Conservation (phyloP, 805 yeast genomes). For the Kregervanrija pseudodelftensis region DNA sequence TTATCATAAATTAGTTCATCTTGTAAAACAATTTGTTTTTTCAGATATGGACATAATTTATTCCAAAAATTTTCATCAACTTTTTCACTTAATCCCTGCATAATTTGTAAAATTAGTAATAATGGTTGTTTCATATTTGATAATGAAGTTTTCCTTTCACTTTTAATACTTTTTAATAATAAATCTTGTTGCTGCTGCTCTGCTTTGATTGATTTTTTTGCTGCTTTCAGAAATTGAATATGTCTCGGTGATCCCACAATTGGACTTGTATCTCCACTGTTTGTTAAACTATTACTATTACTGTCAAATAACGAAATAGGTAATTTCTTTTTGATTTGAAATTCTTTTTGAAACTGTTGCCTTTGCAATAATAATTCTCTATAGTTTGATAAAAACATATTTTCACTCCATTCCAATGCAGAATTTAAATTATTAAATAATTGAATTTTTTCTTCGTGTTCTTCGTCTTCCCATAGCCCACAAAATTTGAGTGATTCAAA, state of each 20-base stretch:
- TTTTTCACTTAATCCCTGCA: constrained; percentile 48
- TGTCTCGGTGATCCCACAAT: constrained; percentile 46
- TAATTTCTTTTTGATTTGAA: constrained; percentile 8
- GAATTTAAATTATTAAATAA: constrained; percentile 75
- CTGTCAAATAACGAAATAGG: constrained; percentile 13
- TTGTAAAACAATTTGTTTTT: constrained; percentile 20
- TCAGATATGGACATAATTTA: constrained; percentile 49
- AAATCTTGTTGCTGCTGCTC: constrained; percentile 27
- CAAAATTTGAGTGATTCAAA: constrained; percentile 74
- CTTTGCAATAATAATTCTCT: constrained; percentile 24
- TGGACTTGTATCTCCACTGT: constrained; percentile 4
- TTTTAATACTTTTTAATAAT: constrained; percentile 8
- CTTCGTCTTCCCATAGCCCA: constrained; percentile 60
- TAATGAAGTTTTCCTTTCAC: constrained; percentile 5
- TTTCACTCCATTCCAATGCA: constrained; percentile 96
- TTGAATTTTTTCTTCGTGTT: constrained; percentile 39
- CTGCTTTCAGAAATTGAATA: constrained; percentile 45
- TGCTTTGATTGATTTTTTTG: constrained; percentile 32
- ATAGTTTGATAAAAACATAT: constrained; percentile 67
- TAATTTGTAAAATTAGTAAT: constrained; percentile 56
- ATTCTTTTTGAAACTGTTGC: not conserved
- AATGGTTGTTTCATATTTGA: constrained; percentile 35
- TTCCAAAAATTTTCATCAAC: constrained; percentile 56
- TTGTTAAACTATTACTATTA: not conserved
- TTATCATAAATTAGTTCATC: constrained; percentile 43